These are phyloP conservation scores for Neurospora discreta DNA, from an alignment of 495 filamentous ascomycete genomes.

Conservation along the genomic window DNA sequence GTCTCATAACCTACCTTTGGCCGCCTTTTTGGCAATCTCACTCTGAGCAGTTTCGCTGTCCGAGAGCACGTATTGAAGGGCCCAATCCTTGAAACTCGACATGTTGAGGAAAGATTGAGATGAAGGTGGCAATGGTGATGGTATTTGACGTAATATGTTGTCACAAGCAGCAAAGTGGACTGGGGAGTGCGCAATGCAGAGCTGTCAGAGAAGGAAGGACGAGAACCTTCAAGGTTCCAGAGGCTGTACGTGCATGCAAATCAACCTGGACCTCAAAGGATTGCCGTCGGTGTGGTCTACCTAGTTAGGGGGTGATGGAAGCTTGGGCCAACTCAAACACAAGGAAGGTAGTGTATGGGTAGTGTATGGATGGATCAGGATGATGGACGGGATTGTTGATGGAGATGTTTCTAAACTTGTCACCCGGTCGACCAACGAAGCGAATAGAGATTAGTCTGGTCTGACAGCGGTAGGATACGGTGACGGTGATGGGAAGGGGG, in stretches of 20 bases:
- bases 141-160: not conserved
- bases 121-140: not conserved
- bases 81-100: constrained; percentile 36
- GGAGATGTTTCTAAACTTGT: not conserved
- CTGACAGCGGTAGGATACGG: not conserved
- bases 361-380: not conserved
- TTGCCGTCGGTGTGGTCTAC: not conserved
- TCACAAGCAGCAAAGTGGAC: not conserved
- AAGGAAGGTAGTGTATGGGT: not conserved
- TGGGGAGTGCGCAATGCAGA: not conserved
- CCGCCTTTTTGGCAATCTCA: constrained; percentile 28
- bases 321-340: not conserved
- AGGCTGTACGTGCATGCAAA: not conserved
- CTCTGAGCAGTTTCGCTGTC: constrained; percentile 27
- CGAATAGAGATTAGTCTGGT: not conserved
- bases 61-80: constrained; percentile 36
- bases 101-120: constrained; percentile 15
- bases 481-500: not conserved
- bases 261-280: not conserved
- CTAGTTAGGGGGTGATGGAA: not conserved
- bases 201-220: not conserved
- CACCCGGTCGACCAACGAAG: not conserved
- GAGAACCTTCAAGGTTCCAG: not conserved
- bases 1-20: constrained; percentile 19
- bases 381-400: not conserved